Evolutionary conservation across 768 basidiomycete genomes (phyloP), one percentile per base, ranked within the genome.

Genomic region (Xanthoconium purpureum): DNA sequence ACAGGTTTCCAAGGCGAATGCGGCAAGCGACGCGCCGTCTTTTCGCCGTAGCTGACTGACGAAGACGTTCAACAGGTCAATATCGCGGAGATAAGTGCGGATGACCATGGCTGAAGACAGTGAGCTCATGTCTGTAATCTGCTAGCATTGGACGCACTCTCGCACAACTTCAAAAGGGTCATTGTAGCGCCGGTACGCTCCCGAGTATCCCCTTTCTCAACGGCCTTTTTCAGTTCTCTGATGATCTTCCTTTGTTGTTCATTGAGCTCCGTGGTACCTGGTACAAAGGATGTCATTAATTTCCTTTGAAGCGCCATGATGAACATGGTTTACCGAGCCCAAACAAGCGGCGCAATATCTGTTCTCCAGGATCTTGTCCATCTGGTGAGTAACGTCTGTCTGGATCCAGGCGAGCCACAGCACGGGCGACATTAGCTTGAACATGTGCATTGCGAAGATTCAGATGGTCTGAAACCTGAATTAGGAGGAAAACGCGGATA

Each of bases 101-200:
- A 63, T 54, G 2, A 17, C 20, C 20, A 0, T 4, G 35, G 48
- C 63, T 66, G 6, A 46, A 9, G 24, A 14, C 5, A 2, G 33
- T 66, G 6, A 63, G 52, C 6, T 17, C 12, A 1, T 6, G 6
- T 38, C 28, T 37, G 14, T 8, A 0, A 11, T 9, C 13, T 10
- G 3, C 32, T 13, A 11, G 35, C 30, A 24, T 6, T 11, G 36
- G 3, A 35, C 56, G 13, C 15, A 68, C 66, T 56, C 28, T 62
- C 54, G 44, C 56, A 60, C 17, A 67, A 55, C 13, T 58, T 63
- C 30, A 68, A 7, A 20, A 67, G 29, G 4, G 66, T 59, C 50
- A 66, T 46, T 4, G 66, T 68, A 12, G 61, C 56, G 35, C 53
- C 59, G 4, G 51, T 63, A 29, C 66, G 67, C n/a, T 58, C 67